A percentile compares a stretch with the other conserved stretches of the same genome.
These are phyloP conservation scores for Hyaloperonospora brassicae DNA, from an alignment of 352 stramenopile species.

Conservation along the genomic window DNA sequence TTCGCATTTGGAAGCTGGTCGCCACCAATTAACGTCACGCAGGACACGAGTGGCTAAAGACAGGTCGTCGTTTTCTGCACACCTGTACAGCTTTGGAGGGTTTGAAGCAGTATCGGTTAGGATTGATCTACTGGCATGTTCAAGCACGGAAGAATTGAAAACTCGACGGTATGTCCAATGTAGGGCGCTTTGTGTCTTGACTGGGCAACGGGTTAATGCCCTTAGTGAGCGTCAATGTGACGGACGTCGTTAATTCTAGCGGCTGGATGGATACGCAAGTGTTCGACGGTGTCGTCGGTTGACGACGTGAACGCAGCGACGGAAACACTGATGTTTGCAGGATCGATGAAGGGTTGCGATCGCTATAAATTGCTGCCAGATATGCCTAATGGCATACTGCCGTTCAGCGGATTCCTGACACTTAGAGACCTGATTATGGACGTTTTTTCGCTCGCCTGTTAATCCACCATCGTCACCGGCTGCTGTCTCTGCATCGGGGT, in stretches of 20 bases:
- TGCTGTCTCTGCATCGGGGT: conserved; percentile 74
- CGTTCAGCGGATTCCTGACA: conserved; percentile 69
- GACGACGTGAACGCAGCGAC: conserved; percentile 36
- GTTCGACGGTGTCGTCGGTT: conserved; percentile 71
- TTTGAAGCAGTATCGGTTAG: conserved; percentile 58
- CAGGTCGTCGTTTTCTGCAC: conserved; percentile 76
- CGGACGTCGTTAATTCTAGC: conserved; percentile 50
- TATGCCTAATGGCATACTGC: conserved; percentile 77
- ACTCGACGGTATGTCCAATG: conserved; percentile 54
- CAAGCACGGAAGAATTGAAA: conserved; percentile 28
- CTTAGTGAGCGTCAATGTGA: conserved; percentile 34
- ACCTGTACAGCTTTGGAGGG: conserved; percentile 58
- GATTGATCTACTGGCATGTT: conserved; percentile 70
- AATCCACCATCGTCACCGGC: conserved; percentile 52
- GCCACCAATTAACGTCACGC: conserved; percentile 57
- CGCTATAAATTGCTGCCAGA: conserved; percentile 71
- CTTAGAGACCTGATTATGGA: conserved; percentile 71
- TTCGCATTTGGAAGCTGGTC: conserved; percentile 36
- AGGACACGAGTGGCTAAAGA: conserved; percentile 54
- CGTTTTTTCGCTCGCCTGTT: conserved; percentile 71
- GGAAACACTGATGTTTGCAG: conserved; percentile 51
- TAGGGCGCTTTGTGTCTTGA: conserved; percentile 55
- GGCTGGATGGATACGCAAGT: conserved; percentile 77
- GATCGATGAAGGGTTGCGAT: conserved; percentile 71
- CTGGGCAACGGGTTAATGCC: conserved; percentile 44